A percentile compares a stretch with the other conserved stretches of the same genome.
These are phyloP conservation scores for Pinus tabuliformis DNA, from an alignment of 75 land plant species.

Conservation along the genomic window DNA sequence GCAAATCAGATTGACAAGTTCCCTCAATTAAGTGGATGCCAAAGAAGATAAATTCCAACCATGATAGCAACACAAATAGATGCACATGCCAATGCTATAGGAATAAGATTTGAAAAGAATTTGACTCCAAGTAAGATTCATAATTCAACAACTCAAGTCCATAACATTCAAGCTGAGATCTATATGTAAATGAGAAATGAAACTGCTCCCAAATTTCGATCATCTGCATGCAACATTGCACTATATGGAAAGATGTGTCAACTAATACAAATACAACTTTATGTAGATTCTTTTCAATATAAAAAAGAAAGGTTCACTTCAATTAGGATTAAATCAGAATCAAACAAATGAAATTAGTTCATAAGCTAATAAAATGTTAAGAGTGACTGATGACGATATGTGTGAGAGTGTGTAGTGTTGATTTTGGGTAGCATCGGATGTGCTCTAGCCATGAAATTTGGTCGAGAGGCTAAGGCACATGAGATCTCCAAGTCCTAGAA, in stretches of 20 bases:
- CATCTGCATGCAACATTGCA: not conserved
- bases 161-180: not conserved
- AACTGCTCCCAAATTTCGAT: not conserved
- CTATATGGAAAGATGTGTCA: not conserved
- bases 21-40: not conserved
- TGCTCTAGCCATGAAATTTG: too few species aligned
- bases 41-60: not conserved
- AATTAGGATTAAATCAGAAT: not conserved
- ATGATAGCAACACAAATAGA: not conserved
- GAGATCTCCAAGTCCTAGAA: too few species aligned
- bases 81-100: not conserved
- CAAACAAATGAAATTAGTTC: too few species aligned
- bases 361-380: too few species aligned
- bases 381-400: too few species aligned
- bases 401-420: too few species aligned
- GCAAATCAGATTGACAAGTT: not conserved
- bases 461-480: too few species aligned
- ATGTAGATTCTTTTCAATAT: not conserved
- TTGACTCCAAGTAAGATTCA: not conserved
- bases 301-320: not conserved
- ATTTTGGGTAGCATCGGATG: too few species aligned
- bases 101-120: not conserved
- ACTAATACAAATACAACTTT: not conserved
- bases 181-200: not conserved
- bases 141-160: not conserved